Conservation (phyloP, 2,329 filamentous ascomycete species). For the Seiridium cupressi region DNA sequence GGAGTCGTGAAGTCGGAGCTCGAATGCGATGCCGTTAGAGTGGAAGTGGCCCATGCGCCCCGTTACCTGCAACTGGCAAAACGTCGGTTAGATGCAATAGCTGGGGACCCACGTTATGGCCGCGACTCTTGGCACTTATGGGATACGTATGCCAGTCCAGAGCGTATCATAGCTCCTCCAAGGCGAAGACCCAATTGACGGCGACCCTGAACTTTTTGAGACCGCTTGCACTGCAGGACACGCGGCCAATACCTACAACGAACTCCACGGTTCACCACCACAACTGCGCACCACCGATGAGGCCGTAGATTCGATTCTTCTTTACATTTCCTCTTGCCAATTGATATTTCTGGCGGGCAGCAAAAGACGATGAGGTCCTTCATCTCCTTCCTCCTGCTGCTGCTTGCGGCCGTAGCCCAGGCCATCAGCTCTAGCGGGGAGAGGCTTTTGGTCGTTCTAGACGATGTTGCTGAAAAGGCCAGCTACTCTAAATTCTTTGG, state of each 20-base stretch:
- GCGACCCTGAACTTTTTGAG: slow-evolving; percentile 7
- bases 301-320: background rate
- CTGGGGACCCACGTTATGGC: background rate
- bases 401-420: slow-evolving; percentile 64
- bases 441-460: slow-evolving; percentile 81
- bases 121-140: slow-evolving; percentile 9
- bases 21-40: no score
- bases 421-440: slow-evolving; percentile 78
- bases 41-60: no score
- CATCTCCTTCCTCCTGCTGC: slow-evolving; percentile 67
- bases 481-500: slow-evolving; percentile 80
- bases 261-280: background rate
- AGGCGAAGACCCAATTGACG: background rate
- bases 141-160: slow-evolving; percentile 13
- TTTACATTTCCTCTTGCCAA: background rate
- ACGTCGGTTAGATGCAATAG: no score
- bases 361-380: slow-evolving; percentile 67
- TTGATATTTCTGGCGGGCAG: background rate
- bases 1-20: no score
- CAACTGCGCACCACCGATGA: background rate
- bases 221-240: slow-evolving; percentile 1
- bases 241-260: background rate
- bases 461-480: slow-evolving; percentile 74
- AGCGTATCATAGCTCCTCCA: background rate
- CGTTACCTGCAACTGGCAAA: no score